These are phyloP conservation scores for Graphiopsis chlorocephala DNA, from an alignment of 2,329 filamentous ascomycete species.

Conservation along the genomic window DNA sequence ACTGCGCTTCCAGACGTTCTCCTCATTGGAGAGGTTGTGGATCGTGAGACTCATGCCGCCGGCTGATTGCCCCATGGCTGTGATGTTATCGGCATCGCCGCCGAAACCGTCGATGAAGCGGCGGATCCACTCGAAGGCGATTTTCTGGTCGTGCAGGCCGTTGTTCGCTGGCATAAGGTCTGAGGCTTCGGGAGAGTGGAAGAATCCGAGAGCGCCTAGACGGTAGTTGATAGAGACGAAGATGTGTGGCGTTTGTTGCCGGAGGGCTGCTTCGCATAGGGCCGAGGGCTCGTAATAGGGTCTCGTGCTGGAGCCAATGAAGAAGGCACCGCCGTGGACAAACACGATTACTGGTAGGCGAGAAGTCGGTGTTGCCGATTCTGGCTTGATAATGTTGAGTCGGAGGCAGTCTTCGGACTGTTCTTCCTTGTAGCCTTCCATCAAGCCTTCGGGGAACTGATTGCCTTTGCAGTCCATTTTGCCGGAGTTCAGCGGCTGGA, in stretches of 20 bases:
- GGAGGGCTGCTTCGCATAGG: not conserved
- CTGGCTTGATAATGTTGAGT: constrained; percentile 51
- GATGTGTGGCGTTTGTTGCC: constrained; percentile 36
- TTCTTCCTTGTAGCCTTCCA: not conserved
- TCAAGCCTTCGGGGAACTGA: not conserved
- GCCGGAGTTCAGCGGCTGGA: not conserved
- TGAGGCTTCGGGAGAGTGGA: constrained; percentile 20
- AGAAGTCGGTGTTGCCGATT: not conserved
- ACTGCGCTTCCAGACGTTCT: constrained; percentile 17
- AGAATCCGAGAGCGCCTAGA: constrained; percentile 33
- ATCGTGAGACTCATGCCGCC: constrained; percentile 21
- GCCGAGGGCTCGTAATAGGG: constrained; percentile 43
- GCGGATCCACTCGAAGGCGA: constrained; percentile 36
- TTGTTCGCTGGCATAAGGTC: constrained; percentile 26
- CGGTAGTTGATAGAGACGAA: constrained; percentile 49
- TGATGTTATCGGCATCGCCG: constrained; percentile 22
- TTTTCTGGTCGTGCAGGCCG: constrained; percentile 28
- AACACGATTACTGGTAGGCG: constrained; percentile 51
- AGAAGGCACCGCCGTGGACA: constrained; percentile 54
- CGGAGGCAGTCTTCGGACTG: constrained; percentile 45
- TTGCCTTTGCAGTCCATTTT: constrained; percentile 9
- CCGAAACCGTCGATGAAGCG: constrained; percentile 26
- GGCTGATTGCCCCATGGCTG: constrained; percentile 21
- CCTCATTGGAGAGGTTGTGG: constrained; percentile 14
- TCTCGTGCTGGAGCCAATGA: constrained; percentile 51